phyloP scores from a whole-genome alignment of 768 basidiomycete species.

The Sporobolomyces pararoseus region DNA sequence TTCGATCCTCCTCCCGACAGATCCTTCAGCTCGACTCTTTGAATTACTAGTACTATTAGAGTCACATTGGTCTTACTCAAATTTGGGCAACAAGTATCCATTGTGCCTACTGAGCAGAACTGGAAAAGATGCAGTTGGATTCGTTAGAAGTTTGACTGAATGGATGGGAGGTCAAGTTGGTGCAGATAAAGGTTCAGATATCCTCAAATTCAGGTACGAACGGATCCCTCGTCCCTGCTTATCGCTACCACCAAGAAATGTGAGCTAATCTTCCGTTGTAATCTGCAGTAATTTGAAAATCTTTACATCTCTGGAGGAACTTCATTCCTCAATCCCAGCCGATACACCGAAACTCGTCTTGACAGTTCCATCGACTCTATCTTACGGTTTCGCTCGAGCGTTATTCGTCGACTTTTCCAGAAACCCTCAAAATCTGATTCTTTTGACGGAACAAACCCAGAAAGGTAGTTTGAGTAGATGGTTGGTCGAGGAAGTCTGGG shows the following conservation, averaged over 20 bases:
- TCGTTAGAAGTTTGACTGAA: slow-evolving; percentile 95
- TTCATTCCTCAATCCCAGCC: slow-evolving; percentile 75
- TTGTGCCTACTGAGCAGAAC: slow-evolving; percentile 91
- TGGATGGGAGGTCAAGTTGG: slow-evolving; percentile 94
- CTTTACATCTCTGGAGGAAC: slow-evolving; percentile 74
- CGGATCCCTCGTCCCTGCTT: neutral
- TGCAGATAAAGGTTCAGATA: slow-evolving; percentile 56
- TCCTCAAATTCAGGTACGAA: slow-evolving; percentile 83
- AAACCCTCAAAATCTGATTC: slow-evolving; percentile 75
- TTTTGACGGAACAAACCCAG: slow-evolving; percentile 75
- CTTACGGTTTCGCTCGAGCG: slow-evolving; percentile 81
- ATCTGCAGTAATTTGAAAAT: slow-evolving; percentile 79
- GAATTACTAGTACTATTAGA: slow-evolving; percentile 94
- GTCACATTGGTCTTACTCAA: slow-evolving; percentile 84
- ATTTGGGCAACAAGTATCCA: slow-evolving; percentile 53
- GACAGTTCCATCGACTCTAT: slow-evolving; percentile 85
- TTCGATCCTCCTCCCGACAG: slow-evolving; percentile 77
- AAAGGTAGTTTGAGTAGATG: slow-evolving; percentile 72
- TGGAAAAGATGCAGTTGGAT: slow-evolving; percentile 86
- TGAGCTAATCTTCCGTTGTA: neutral
- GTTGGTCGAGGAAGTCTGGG: slow-evolving; percentile 77
- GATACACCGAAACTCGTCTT: slow-evolving; percentile 89
- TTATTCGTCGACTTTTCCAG: slow-evolving; percentile 82
- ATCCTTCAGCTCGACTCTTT: slow-evolving; percentile 87
- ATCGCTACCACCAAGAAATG: neutral